A percentile compares a stretch with the other conserved stretches of the same genome.
phyloP scores from a whole-genome alignment of 495 filamentous ascomycete genomes.

The Aspergillus homomorphus region DNA sequence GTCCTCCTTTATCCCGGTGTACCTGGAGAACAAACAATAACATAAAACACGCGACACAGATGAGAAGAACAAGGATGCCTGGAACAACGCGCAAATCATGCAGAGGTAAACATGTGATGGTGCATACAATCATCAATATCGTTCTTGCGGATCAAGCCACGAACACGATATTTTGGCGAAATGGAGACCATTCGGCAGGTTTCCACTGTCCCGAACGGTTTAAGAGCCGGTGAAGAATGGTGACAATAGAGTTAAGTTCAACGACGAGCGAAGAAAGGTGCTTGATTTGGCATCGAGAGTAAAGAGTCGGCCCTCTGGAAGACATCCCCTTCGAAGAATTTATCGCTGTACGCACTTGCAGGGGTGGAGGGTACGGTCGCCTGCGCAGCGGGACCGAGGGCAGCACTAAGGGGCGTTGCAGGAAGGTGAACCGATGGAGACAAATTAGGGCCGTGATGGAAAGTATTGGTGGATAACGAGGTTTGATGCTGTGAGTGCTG shows the following conservation, averaged over 20 bases:
- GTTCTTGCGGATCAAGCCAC: background rate
- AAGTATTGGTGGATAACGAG: slow-evolving; percentile 30
- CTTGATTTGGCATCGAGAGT: slow-evolving; percentile 54
- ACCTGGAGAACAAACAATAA: background rate
- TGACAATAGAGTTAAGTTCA: slow-evolving; percentile 17
- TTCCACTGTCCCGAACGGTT: background rate
- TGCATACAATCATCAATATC: background rate
- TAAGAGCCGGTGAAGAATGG: background rate
- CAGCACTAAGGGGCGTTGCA: slow-evolving; percentile 75
- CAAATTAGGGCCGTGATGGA: slow-evolving; percentile 31
- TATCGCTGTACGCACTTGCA: slow-evolving; percentile 61
- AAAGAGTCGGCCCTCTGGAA: slow-evolving; percentile 73
- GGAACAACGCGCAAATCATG: background rate
- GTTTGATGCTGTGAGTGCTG: slow-evolving; percentile 35
- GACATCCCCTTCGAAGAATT: slow-evolving; percentile 65
- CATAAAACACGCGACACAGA: background rate
- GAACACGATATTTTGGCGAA: background rate
- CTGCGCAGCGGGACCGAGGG: slow-evolving; percentile 82
- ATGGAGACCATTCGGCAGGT: background rate
- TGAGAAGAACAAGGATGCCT: background rate
- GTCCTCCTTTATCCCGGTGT: background rate
- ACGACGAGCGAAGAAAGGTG: slow-evolving; percentile 39
- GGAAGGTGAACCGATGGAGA: slow-evolving; percentile 48
- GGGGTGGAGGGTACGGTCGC: slow-evolving; percentile 83
- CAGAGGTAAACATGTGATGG: background rate